These are phyloP conservation scores for Chrysophaeum taylorii DNA, from an alignment of 352 stramenopile species.

Conservation along the genomic window DNA sequence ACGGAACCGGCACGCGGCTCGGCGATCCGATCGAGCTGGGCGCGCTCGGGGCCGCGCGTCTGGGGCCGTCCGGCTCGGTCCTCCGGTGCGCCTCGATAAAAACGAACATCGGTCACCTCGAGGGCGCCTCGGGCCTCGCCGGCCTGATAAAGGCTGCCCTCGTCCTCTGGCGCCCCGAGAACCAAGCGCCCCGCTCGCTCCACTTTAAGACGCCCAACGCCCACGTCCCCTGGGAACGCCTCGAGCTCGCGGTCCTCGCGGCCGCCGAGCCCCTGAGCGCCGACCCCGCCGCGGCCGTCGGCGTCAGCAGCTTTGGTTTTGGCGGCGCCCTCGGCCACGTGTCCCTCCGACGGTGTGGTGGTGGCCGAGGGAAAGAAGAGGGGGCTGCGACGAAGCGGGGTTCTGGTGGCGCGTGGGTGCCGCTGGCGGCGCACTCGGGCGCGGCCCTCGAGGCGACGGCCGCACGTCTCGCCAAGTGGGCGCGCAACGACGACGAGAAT, in stretches of 20 bases:
- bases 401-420: neutral
- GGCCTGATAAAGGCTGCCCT: neutral
- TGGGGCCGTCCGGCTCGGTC: neutral
- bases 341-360: neutral
- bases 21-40: slow-evolving; percentile 9
- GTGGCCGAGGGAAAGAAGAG: no score
- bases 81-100: slow-evolving; percentile 3
- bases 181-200: neutral
- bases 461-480: neutral
- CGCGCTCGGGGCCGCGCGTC: neutral
- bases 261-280: neutral
- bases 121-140: neutral
- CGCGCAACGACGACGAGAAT: neutral
- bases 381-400: no score
- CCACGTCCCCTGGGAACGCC: neutral
- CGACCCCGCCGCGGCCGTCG: neutral
- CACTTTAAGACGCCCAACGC: slow-evolving; percentile 15
- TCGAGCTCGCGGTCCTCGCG: neutral
- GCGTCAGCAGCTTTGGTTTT: neutral
- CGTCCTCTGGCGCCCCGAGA: neutral
- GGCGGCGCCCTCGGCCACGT: slow-evolving; percentile 11
- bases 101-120: slow-evolving; percentile 9
- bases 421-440: neutral
- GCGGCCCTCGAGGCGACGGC: neutral
- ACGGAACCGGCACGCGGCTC: slow-evolving; percentile 12